Evolutionary conservation across 2,329 filamentous ascomycete genomes (phyloP).

Genomic region (Aspergillus puulaauensis): DNA sequence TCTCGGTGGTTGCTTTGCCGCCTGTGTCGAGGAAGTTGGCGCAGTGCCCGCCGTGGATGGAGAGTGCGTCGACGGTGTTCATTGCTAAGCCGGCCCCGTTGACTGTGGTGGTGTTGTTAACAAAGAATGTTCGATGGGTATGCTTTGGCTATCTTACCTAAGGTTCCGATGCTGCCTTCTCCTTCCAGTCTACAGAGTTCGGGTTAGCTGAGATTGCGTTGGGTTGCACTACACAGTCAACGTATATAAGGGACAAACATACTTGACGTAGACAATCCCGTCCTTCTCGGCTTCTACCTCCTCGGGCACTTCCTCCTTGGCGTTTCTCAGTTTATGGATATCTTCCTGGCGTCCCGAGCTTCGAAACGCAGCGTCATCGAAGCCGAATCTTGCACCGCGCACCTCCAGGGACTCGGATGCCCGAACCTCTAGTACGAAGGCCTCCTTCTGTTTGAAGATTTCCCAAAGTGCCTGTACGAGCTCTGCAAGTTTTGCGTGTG

Average conservation of each 20-base stretch:
- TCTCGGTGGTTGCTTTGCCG: conserved; percentile 80
- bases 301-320: conserved; percentile 51
- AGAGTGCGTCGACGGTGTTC: conserved; percentile 83
- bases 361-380: conserved; percentile 69
- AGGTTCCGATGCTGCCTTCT: conserved; percentile 68
- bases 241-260: conserved; percentile 21
- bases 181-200: conserved; percentile 40
- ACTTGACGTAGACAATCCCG: conserved; percentile 77
- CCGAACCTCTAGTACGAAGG: conserved; percentile 58
- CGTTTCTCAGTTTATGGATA: conserved; percentile 59
- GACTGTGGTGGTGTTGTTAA: conserved; percentile 45
- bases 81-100: conserved; percentile 89
- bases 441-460: conserved; percentile 66
- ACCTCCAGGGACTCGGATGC: conserved; percentile 52
- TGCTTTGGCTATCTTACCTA: conserved; percentile 42
- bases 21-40: conserved; percentile 90
- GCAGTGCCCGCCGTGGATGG: conserved; percentile 64
- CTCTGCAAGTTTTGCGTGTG: conserved; percentile 46
- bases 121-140: not conserved
- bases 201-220: not conserved
- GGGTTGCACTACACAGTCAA: not conserved
- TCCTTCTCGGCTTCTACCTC: conserved; percentile 65
- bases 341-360: conserved; percentile 62
- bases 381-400: conserved; percentile 58
- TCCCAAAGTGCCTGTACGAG: conserved; percentile 56